phyloP scores from a whole-genome alignment of 75 land plant genomes.

The Picea glauca region DNA sequence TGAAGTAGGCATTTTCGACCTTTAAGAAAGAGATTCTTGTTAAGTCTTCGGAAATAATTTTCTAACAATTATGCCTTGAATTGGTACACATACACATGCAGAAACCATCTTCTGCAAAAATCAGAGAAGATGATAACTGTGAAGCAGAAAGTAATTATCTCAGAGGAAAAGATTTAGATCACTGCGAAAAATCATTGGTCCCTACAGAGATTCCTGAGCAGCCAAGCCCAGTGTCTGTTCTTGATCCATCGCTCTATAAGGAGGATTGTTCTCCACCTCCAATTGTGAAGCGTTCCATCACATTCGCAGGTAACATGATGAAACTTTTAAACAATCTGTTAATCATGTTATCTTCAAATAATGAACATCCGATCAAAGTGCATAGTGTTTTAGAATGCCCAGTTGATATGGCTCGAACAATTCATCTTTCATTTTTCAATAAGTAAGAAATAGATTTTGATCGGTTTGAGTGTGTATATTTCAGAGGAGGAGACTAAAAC shows the following conservation, averaged over 20 bases:
- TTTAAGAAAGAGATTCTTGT: not conserved
- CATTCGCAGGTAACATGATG: slow-evolving; percentile 37
- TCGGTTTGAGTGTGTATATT: not conserved
- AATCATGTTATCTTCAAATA: not conserved
- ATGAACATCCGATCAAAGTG: not conserved
- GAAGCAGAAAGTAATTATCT: slow-evolving; percentile 6
- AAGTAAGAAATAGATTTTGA: not conserved
- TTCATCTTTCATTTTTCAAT: not conserved
- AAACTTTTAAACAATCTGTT: not conserved
- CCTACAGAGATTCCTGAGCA: slow-evolving; percentile 36
- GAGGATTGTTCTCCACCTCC: slow-evolving; percentile 58
- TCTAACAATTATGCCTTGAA: not conserved
- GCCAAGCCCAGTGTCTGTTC: slow-evolving; percentile 81
- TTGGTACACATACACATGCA: not conserved
- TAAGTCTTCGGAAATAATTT: not conserved
- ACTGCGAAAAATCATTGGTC: not conserved
- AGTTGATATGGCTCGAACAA: not conserved
- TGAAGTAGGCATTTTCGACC: not conserved
- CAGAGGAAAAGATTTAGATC: not conserved
- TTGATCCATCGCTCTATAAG: slow-evolving; percentile 44
- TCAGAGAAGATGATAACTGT: not conserved
- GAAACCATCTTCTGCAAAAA: not conserved
- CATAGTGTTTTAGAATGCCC: not conserved
- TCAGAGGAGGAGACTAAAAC: slow-evolving; percentile 1
- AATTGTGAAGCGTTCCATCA: slow-evolving; percentile 22